A percentile compares a stretch with the other conserved stretches of the same genome.
phyloP scores from a whole-genome alignment of 2,329 filamentous ascomycete species.

The Ceratocystiopsis sp. region DNA sequence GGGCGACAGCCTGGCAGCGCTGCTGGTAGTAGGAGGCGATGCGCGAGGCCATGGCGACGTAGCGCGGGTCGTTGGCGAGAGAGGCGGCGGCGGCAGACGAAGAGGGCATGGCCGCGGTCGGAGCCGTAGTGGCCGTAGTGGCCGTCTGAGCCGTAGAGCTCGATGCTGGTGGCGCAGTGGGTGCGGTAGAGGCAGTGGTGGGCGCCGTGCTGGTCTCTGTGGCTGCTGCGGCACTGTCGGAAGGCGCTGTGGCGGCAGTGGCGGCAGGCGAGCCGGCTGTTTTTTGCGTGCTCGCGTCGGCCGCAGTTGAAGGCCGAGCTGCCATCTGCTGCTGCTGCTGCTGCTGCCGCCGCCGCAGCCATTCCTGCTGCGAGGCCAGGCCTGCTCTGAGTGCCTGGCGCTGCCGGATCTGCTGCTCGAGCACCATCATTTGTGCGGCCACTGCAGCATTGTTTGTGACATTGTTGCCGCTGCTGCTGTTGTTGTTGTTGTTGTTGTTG shows the following conservation, averaged over 20 bases:
- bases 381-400: no score
- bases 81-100: background rate
- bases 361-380: no score
- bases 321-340: background rate
- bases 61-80: constrained; percentile 20
- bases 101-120: background rate
- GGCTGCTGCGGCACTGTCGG: no score
- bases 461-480: constrained; percentile 2
- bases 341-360: background rate
- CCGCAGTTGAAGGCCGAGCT: background rate
- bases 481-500: background rate
- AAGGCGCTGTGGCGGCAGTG: no score
- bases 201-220: no score
- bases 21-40: constrained; percentile 32
- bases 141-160: no score
- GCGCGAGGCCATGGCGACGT: constrained; percentile 27
- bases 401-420: no score
- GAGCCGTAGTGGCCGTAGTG: background rate
- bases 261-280: no score
- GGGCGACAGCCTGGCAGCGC: constrained; percentile 27
- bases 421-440: no score
- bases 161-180: background rate
- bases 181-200: background rate
- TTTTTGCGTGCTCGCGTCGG: no score
- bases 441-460: no score